Conservation (phyloP, 179 eudicot species). For the Amaranthus tricolor region DNA sequence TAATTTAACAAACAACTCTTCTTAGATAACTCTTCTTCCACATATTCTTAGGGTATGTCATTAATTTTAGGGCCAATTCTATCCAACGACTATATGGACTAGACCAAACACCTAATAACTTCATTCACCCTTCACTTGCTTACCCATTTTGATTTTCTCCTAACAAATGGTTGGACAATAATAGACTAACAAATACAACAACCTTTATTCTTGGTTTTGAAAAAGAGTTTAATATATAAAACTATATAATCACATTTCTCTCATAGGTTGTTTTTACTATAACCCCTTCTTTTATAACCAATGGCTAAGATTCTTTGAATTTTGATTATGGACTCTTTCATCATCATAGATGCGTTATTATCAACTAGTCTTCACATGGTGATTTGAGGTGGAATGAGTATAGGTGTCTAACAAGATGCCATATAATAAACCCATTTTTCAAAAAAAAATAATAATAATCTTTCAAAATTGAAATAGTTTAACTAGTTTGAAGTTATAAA, state of each 20-base stretch:
- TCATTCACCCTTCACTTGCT: constrained; percentile 18
- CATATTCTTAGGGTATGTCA: constrained; percentile 20
- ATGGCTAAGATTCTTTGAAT: neutral
- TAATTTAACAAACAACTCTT: constrained; percentile 14
- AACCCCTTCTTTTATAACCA: constrained; percentile 4
- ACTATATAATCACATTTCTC: too few relatives aligned
- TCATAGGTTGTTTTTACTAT: neutral
- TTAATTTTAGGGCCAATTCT: constrained; percentile 21
- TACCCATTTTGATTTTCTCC: constrained; percentile 2
- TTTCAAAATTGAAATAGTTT: too few relatives aligned
- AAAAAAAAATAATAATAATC: too few relatives aligned
- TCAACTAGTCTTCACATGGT: too few relatives aligned
- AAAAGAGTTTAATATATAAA: too few relatives aligned
- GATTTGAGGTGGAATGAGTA: too few relatives aligned
- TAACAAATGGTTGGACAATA: constrained; percentile 8
- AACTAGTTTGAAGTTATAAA: too few relatives aligned
- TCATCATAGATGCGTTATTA: too few relatives aligned
- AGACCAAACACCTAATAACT: constrained; percentile 25
- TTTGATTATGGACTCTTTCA: neutral
- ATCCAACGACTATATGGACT: constrained; percentile 24
- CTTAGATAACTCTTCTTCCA: constrained; percentile 17
- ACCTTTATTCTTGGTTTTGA: too few relatives aligned
- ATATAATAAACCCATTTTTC: too few relatives aligned
- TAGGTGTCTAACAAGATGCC: too few relatives aligned
- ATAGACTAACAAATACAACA: neutral